Conservation (phyloP, 345 rosid genomes). For the Camelina sativa region DNA sequence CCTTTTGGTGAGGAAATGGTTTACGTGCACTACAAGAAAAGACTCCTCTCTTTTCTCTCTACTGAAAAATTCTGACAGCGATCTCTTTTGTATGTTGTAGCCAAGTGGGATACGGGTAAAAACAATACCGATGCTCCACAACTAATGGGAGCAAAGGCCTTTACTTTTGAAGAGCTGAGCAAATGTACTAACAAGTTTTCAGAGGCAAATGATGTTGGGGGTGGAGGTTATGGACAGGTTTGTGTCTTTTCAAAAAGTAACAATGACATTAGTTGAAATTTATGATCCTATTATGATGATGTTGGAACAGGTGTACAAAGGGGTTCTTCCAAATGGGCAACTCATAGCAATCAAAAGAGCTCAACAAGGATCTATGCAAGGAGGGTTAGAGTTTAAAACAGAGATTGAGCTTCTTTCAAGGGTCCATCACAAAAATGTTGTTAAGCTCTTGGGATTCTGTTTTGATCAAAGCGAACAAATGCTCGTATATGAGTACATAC, state of each 20-base stretch:
- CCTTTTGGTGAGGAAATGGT: constrained; percentile 10
- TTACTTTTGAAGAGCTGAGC: constrained; percentile 7
- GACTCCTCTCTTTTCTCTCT: not conserved
- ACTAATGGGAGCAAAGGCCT: constrained; percentile 19
- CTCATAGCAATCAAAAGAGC: constrained; percentile 71
- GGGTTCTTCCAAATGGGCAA: constrained; percentile 54
- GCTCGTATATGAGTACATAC: constrained; percentile 12
- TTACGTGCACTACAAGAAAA: not conserved
- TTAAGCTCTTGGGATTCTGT: constrained; percentile 64
- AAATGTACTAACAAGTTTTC: constrained; percentile 1
- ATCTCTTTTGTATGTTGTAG: not conserved
- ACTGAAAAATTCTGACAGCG: not conserved
- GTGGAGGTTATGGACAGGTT: constrained; percentile 20
- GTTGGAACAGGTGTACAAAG: constrained; percentile 66
- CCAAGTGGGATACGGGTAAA: not conserved
- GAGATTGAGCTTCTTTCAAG: constrained; percentile 85
- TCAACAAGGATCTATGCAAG: constrained; percentile 72
- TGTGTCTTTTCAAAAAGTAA: not conserved
- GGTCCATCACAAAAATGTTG: constrained; percentile 76
- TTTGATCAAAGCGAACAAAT: constrained; percentile 50
- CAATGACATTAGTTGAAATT: not conserved
- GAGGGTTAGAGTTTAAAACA: constrained; percentile 68
- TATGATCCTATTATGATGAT: not conserved
- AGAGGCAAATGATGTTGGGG: constrained; percentile 7
- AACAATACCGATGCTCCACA: not conserved